A percentile compares a stretch with the other conserved stretches of the same genome.
Evolutionary conservation across 352 stramenopile genomes (phyloP).

Genomic region (Phytopythium vexans): DNA sequence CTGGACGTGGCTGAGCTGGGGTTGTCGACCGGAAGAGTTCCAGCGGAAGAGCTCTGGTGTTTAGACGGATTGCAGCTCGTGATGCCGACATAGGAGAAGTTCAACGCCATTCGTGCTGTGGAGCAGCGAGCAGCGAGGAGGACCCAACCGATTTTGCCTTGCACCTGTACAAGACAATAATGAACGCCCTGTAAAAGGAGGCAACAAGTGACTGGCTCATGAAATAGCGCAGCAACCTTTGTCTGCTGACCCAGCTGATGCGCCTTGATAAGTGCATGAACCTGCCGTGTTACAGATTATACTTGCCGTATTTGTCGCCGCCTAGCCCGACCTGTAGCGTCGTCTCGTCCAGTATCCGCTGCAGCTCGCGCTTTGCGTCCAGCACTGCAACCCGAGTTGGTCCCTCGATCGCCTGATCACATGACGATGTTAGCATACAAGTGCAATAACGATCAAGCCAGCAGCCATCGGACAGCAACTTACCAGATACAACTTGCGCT

Average conservation of each 20-base stretch:
- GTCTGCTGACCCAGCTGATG: no score
- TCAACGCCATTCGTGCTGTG: no score
- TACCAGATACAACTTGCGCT: slow-evolving; percentile 90
- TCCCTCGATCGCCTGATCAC: slow-evolving; percentile 68
- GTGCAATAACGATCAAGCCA: background rate
- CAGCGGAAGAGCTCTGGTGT: slow-evolving; percentile 59
- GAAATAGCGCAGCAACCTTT: no score
- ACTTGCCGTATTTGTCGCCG: slow-evolving; percentile 87
- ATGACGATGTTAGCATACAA: background rate
- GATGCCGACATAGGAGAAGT: slow-evolving; percentile 2
- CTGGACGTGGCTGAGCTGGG: slow-evolving; percentile 55
- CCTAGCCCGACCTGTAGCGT: slow-evolving; percentile 85
- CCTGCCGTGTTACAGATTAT: slow-evolving; percentile 66
- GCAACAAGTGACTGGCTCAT: no score
- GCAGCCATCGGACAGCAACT: slow-evolving; percentile 10
- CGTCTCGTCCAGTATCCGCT: slow-evolving; percentile 87
- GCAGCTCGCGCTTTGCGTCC: slow-evolving; percentile 75
- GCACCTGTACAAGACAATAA: no score
- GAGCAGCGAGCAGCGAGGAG: no score
- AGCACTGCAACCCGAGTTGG: slow-evolving; percentile 66
- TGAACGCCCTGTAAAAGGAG: no score
- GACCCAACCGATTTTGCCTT: no score
- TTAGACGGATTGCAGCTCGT: slow-evolving; percentile 51
- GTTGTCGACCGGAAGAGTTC: slow-evolving; percentile 8
- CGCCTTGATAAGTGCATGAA: background rate